Evolutionary conservation across 1,139 yeast species (phyloP), one percentile per base, ranked within the genome.

Genomic region (Entelexis sorbosivorans): DNA sequence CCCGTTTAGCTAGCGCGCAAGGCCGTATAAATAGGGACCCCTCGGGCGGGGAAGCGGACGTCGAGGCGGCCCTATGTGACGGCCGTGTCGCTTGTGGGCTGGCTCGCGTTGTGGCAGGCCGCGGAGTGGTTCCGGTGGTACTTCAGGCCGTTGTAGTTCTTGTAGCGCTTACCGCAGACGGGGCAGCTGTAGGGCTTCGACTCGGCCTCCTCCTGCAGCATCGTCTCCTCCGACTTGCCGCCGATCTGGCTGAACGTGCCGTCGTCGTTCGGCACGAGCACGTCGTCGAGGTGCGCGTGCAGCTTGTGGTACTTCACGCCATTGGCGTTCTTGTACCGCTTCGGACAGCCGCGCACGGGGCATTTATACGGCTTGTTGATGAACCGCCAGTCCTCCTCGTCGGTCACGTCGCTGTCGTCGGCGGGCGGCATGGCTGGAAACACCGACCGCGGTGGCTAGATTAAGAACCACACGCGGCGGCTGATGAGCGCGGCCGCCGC

Each of bases 131-230:
- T 72, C 59, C 95, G 76, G 69, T 91, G 98, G 69, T 91, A 91
- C 67, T 91, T 91, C 67, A 91, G 76, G 35, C 99, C 99, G 67
- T 91, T 91, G 63, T 91, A 74, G 66, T 91, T 91, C 75, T 93
- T 91, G 71, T 91, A 91, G 53, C 98, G 74, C 70, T 91, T 93
- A 52, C 97, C 97, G 69, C 98, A 91, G 44, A 89, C 95, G 38
- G 89, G 96, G 69, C 98, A 91, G 63, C 96, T 76, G 68, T 88
- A 91, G 31, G 98, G 98, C 69, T 91, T 91, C 70, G 91, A 96
- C 31, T 47, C 52, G 11, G 44, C 49, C 72, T 87, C 88, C 66
- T 89, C 97, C 76, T 87, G 77, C 34, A 89, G 95, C 61, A 69
- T 65, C 9, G 95, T 95, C 65, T 88, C 96, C 64, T 86, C 86